These are phyloP conservation scores for cucumber (Cucumis sativus) DNA, from an alignment of 306 rosid genomes.

Conservation along the genomic window DNA sequence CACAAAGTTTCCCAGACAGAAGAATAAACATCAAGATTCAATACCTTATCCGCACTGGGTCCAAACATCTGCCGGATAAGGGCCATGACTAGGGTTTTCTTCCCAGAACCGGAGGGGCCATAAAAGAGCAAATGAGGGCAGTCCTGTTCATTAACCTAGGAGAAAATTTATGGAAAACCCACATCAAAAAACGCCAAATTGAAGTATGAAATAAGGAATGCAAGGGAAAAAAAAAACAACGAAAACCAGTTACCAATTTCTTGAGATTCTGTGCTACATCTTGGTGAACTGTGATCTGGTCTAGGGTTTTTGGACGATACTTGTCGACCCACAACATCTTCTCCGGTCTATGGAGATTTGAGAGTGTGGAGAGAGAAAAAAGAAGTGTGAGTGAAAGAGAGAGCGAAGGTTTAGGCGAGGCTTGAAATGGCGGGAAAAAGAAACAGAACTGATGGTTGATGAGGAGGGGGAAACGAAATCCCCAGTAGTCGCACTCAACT, in stretches of 20 bases:
- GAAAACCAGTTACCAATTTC: constrained; percentile 38
- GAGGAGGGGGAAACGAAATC: background rate
- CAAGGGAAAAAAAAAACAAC: background rate
- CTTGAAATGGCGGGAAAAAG: constrained; percentile 6
- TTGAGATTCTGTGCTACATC: constrained; percentile 76
- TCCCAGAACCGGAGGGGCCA: constrained; percentile 94
- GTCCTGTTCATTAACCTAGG: constrained; percentile 73
- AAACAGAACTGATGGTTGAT: background rate
- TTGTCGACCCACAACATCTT: constrained; percentile 96
- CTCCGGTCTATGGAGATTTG: background rate
- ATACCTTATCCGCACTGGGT: constrained; percentile 74
- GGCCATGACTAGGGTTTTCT: constrained; percentile 94
- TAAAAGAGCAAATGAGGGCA: constrained; percentile 94
- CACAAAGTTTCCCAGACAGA: background rate
- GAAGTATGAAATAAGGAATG: background rate
- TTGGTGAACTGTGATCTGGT: constrained; percentile 50
- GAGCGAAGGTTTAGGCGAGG: background rate
- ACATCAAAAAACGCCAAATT: background rate
- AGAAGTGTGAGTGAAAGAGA: background rate
- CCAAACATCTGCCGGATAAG: constrained; percentile 91
- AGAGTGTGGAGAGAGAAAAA: background rate
- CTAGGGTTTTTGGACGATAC: constrained; percentile 86
- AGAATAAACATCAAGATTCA: background rate
- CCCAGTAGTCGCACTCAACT: background rate
- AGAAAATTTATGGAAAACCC: background rate